Evolutionary conservation across 2,329 filamentous ascomycete species (phyloP).

Genomic region (Hymenoscyphus scutula): DNA sequence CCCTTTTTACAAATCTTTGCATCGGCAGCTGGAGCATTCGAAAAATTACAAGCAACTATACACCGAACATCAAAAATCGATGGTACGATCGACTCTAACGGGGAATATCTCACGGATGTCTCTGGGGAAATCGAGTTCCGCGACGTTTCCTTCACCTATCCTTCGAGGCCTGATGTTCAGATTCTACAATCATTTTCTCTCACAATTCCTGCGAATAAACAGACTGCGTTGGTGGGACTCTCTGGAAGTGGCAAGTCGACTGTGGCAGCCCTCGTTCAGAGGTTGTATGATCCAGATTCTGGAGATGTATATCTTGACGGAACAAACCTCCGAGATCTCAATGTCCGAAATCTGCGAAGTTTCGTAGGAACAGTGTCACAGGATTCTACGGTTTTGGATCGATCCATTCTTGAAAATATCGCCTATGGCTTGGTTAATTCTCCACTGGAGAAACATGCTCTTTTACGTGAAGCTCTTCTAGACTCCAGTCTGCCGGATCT

Average conservation of each 20-base stretch:
- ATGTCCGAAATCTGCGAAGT: conserved; percentile 34
- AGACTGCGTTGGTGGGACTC: conserved; percentile 56
- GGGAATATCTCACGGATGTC: conserved; percentile 18
- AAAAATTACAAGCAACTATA: conserved; percentile 45
- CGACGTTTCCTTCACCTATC: conserved; percentile 36
- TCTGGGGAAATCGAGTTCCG: conserved; percentile 38
- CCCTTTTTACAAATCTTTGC: conserved; percentile 62
- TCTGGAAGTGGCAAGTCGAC: conserved; percentile 59
- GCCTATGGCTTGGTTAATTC: conserved; percentile 42
- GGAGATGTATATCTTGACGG: conserved; percentile 24
- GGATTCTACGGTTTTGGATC: conserved; percentile 52
- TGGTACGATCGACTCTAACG: conserved; percentile 19
- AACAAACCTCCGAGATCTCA: conserved; percentile 20
- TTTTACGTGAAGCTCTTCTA: conserved; percentile 40
- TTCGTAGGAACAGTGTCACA: conserved; percentile 54
- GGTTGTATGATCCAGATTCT: conserved; percentile 55
- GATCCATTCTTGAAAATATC: conserved; percentile 41
- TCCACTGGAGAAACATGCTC: conserved; percentile 48
- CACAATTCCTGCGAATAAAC: conserved; percentile 34
- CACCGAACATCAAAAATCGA: conserved; percentile 24
- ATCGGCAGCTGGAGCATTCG: conserved; percentile 55
- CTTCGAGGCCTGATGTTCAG: conserved; percentile 30
- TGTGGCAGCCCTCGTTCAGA: conserved; percentile 51
- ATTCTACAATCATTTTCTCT: conserved; percentile 36
- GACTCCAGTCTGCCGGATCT: conserved; percentile 49